Percentiles rank a stretch among this genome's conserved stretches.
These are phyloP conservation scores for Lipomyces anomalus DNA, from an alignment of 805 yeast genomes.

Conservation along the genomic window DNA sequence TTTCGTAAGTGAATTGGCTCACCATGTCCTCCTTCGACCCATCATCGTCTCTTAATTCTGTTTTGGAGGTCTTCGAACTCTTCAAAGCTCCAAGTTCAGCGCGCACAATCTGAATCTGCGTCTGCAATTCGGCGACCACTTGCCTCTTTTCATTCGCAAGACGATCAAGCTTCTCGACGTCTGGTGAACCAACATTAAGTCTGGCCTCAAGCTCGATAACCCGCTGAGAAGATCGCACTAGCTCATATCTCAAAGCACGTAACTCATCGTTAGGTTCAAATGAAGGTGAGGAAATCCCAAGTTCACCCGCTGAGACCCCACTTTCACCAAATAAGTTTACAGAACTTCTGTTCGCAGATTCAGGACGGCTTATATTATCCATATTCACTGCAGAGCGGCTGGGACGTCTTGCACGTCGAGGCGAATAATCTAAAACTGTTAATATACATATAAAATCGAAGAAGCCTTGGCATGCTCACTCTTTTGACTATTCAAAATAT, in stretches of 20 bases:
- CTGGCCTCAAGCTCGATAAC: slow-evolving; percentile 18
- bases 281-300: neutral
- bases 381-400: neutral
- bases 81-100: slow-evolving; percentile 42
- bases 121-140: slow-evolving; percentile 37
- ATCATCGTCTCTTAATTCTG: slow-evolving; percentile 8
- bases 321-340: no score
- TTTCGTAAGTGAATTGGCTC: slow-evolving; percentile 38
- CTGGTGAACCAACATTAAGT: slow-evolving; percentile 3
- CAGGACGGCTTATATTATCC: no score
- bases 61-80: slow-evolving; percentile 34
- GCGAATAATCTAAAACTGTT: neutral
- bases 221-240: slow-evolving; percentile 11
- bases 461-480: no score
- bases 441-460: no score
- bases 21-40: slow-evolving; percentile 42
- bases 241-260: slow-evolving; percentile 6
- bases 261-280: slow-evolving; percentile 2
- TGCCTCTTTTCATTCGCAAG: slow-evolving; percentile 27
- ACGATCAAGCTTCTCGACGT: slow-evolving; percentile 5
- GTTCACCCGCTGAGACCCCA: neutral
- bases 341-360: no score
- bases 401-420: neutral
- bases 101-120: slow-evolving; percentile 29
- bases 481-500: slow-evolving; percentile 10